These are phyloP conservation scores for Rubus parviflorus DNA, from an alignment of 306 rosid genomes.

Conservation along the genomic window DNA sequence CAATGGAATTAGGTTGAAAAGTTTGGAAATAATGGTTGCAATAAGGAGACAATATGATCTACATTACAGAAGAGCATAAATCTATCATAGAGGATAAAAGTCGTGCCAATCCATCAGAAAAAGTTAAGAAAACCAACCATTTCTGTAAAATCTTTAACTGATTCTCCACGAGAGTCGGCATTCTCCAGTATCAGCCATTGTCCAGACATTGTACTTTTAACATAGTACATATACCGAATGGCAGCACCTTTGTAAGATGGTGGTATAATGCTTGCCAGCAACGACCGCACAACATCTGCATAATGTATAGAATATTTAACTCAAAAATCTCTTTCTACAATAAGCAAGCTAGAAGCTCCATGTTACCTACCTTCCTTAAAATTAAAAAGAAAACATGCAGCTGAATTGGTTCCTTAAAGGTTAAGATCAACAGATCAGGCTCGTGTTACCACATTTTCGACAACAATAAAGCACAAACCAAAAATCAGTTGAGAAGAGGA, in stretches of 20 bases:
- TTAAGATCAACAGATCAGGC: neutral
- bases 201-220: conserved; percentile 64
- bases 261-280: conserved; percentile 69
- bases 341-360: neutral
- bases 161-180: conserved; percentile 70
- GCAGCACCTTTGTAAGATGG: conserved; percentile 97
- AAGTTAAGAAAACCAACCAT: conserved; percentile 67
- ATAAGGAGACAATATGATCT: neutral
- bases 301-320: conserved; percentile 12
- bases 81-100: conserved; percentile 9
- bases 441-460: neutral
- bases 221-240: conserved; percentile 84
- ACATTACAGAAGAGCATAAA: neutral
- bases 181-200: conserved; percentile 81
- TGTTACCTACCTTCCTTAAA: neutral
- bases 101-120: conserved; percentile 23
- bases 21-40: neutral
- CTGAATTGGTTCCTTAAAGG: neutral
- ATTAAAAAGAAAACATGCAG: neutral
- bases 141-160: conserved; percentile 54
- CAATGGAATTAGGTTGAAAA: neutral
- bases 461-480: neutral
- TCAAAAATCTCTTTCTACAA: neutral
- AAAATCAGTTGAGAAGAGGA: neutral
- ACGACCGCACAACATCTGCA: conserved; percentile 70